These are phyloP conservation scores for Diaporthe sp. DNA, from an alignment of 2,329 filamentous ascomycete genomes.

Conservation along the genomic window DNA sequence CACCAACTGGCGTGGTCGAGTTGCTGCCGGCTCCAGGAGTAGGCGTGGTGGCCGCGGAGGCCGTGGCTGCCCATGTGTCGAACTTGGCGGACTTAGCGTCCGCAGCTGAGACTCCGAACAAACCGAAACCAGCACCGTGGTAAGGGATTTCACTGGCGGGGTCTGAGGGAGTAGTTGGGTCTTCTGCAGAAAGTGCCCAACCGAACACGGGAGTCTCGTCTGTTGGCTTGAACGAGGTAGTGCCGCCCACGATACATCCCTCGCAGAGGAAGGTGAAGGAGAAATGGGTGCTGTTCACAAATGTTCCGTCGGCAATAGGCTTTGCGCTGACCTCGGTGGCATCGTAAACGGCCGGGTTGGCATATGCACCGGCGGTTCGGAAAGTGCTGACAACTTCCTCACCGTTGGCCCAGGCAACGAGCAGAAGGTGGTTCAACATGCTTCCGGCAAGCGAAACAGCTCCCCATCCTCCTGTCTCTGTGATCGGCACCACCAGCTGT, in stretches of 20 bases:
- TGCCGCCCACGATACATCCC: slow-evolving; percentile 50
- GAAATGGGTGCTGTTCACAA: slow-evolving; percentile 60
- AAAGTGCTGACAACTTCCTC: slow-evolving; percentile 48
- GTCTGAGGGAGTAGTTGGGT: slow-evolving; percentile 49
- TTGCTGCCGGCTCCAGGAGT: slow-evolving; percentile 31
- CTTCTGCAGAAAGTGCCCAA: slow-evolving; percentile 53
- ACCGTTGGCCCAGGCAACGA: slow-evolving; percentile 59
- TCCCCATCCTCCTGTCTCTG: slow-evolving; percentile 59
- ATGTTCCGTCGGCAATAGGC: slow-evolving; percentile 60
- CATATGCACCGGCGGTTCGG: slow-evolving; percentile 49
- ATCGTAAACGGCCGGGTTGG: slow-evolving; percentile 54
- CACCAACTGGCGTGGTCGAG: slow-evolving; percentile 35
- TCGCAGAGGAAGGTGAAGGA: slow-evolving; percentile 63
- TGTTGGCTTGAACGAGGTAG: slow-evolving; percentile 44
- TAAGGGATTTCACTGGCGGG: slow-evolving; percentile 51
- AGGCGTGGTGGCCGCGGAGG: slow-evolving; percentile 26
- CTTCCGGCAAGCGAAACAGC: slow-evolving; percentile 57
- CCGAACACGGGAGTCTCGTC: slow-evolving; percentile 48
- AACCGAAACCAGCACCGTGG: slow-evolving; percentile 55
- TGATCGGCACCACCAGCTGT: slow-evolving; percentile 59
- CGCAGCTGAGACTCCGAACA: slow-evolving; percentile 49
- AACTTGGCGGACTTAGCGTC: slow-evolving; percentile 50
- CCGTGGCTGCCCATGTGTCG: slow-evolving; percentile 43
- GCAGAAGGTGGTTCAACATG: slow-evolving; percentile 58
- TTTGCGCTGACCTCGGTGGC: slow-evolving; percentile 50